Conservation (phyloP, 306 rosid species). For the Alnus glutinosa region DNA sequence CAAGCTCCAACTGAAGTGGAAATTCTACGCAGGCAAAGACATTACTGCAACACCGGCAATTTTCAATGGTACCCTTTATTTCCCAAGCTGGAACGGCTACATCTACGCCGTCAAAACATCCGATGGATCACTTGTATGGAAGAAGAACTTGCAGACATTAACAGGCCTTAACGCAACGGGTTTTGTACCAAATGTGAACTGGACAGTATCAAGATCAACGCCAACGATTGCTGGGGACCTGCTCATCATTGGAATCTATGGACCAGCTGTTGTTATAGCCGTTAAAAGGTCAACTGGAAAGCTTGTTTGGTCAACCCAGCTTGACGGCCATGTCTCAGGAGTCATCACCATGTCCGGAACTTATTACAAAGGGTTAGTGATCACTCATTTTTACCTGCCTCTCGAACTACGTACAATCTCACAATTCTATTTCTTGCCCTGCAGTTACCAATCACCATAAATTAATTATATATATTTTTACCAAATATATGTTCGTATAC, state of each 20-base stretch:
- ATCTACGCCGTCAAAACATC: slow-evolving; percentile 44
- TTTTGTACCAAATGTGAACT: slow-evolving; percentile 33
- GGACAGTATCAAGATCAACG: slow-evolving; percentile 49
- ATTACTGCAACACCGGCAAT: slow-evolving; percentile 61
- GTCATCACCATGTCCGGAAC: slow-evolving; percentile 67
- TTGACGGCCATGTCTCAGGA: slow-evolving; percentile 13
- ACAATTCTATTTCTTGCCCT: no score
- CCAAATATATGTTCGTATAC: no score
- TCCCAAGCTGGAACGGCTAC: slow-evolving; percentile 66
- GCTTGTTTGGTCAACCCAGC: slow-evolving; percentile 44
- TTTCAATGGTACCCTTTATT: slow-evolving; percentile 42
- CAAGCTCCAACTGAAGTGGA: slow-evolving; percentile 50
- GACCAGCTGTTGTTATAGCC: slow-evolving; percentile 55
- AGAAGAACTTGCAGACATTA: slow-evolving; percentile 34
- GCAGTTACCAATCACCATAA: no score
- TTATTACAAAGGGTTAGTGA: slow-evolving; percentile 44
- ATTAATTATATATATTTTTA: no score
- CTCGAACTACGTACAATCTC: no score
- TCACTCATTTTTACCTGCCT: no score
- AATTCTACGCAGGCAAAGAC: slow-evolving; percentile 52
- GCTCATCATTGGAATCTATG: slow-evolving; percentile 46
- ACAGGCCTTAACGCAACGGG: slow-evolving; percentile 47
- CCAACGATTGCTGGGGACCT: slow-evolving; percentile 43
- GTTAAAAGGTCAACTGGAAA: slow-evolving; percentile 43
- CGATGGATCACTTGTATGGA: slow-evolving; percentile 44